These are phyloP conservation scores for Diphasiastrum complanatum DNA, from an alignment of 83 land plant genomes.

Conservation along the genomic window DNA sequence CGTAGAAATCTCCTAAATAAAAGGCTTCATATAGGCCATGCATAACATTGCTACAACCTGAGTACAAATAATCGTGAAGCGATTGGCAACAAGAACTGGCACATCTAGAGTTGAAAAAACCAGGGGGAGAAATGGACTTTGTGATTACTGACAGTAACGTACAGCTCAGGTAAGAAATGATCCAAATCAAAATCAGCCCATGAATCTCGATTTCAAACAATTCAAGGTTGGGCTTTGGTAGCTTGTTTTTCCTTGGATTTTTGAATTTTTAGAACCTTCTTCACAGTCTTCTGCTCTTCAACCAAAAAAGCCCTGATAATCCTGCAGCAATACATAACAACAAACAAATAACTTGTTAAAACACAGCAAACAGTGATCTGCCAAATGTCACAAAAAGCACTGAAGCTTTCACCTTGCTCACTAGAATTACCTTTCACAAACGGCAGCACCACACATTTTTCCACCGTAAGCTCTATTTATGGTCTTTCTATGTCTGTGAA, in stretches of 20 bases:
- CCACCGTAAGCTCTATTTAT: constrained; percentile 73
- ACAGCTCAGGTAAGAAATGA: no score
- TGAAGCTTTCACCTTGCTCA: no score
- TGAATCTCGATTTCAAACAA: no score
- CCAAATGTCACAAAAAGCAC: constrained; percentile 32
- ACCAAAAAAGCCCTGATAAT: constrained; percentile 34
- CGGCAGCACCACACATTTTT: constrained; percentile 51
- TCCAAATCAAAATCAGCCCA: no score
- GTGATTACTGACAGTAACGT: no score
- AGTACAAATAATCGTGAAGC: no score
- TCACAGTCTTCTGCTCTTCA: constrained; percentile 34
- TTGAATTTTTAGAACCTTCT: constrained; percentile 32
- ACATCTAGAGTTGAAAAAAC: no score
- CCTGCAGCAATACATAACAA: constrained; percentile 2
- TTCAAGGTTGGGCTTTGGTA: constrained; percentile 19
- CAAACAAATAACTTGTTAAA: background rate
- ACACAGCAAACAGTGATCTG: background rate
- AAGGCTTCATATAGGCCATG: no score
- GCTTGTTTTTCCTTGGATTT: constrained; percentile 28
- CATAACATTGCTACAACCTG: no score
- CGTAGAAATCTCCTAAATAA: no score
- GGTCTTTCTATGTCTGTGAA: constrained; percentile 52
- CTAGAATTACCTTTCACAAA: constrained; percentile 54
- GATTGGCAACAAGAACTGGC: no score
- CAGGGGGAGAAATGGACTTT: no score